Conservation (phyloP, 192 early-diverging fungal species). For the Rhizophagus sp. region DNA sequence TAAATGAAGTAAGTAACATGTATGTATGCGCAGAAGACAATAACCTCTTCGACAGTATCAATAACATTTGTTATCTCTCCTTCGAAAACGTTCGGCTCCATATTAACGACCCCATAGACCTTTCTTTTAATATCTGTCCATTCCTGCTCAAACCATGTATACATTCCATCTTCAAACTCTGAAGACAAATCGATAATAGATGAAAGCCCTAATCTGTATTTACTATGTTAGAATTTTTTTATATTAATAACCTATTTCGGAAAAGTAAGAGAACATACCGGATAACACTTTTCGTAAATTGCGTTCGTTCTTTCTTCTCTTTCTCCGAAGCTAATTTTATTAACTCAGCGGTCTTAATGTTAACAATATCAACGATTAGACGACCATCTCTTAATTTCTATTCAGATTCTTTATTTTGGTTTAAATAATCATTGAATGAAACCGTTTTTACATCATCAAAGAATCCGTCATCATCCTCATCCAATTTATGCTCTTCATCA, state of each 20-base stretch:
- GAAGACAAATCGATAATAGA: too few relatives aligned
- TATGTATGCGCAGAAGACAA: background rate
- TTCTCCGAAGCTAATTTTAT: slow-evolving; percentile 6
- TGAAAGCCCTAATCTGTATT: too few relatives aligned
- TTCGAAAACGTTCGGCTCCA: too few relatives aligned
- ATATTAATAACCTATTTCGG: too few relatives aligned
- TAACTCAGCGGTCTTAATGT: background rate
- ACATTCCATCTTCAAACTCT: too few relatives aligned
- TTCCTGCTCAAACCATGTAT: too few relatives aligned
- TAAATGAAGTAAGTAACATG: background rate
- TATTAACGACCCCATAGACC: too few relatives aligned
- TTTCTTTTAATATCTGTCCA: too few relatives aligned
- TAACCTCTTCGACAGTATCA: slow-evolving; percentile 16
- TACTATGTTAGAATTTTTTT: too few relatives aligned
- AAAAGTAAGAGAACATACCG: too few relatives aligned
- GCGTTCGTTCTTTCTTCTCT: slow-evolving; percentile 12
- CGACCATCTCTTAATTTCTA: slow-evolving; percentile 27
- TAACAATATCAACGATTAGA: slow-evolving; percentile 13
- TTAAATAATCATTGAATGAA: slow-evolving; percentile 9
- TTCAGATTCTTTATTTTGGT: background rate
- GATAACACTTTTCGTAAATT: background rate
- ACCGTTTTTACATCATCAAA: background rate
- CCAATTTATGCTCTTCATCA: slow-evolving; percentile 10
- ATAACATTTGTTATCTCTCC: slow-evolving; percentile 15
- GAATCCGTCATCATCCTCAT: background rate